phyloP scores from a whole-genome alignment of 163 green algal genomes.

The Scenedesmus sp. region DNA sequence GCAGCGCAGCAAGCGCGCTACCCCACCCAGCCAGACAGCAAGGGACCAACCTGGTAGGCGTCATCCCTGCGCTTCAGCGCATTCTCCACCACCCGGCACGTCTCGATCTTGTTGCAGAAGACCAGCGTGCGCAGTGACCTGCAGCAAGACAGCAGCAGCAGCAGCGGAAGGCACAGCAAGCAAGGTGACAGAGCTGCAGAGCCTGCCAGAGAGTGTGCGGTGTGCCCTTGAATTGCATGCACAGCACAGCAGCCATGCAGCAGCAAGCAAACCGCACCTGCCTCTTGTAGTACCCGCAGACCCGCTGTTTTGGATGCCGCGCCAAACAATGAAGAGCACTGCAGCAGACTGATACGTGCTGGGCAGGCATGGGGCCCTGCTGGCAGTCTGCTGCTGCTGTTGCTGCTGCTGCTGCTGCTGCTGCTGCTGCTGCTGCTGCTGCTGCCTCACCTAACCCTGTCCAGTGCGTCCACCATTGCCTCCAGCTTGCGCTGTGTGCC shows the following conservation, averaged over 20 bases:
- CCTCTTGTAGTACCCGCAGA: too few species aligned
- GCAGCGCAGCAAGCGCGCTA: background rate
- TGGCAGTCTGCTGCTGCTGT: background rate
- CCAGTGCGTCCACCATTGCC: slow-evolving; percentile 51
- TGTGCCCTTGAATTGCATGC: background rate
- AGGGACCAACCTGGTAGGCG: background rate
- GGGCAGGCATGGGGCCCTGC: too few species aligned
- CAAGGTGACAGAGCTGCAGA: background rate
- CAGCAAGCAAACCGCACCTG: too few species aligned
- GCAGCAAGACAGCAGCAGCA: slow-evolving; percentile 12
- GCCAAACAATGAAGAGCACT: too few species aligned
- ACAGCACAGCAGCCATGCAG: background rate
- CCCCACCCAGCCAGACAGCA: background rate
- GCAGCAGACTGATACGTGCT: too few species aligned
- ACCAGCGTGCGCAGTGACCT: slow-evolving; percentile 66
- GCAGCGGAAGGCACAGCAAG: background rate
- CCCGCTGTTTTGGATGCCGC: too few species aligned
- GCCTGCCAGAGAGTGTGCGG: background rate
- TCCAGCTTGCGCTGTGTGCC: slow-evolving; percentile 87
- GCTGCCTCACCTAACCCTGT: slow-evolving; percentile 27
- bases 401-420: background rate
- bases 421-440: slow-evolving; percentile 26
- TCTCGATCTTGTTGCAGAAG: slow-evolving; percentile 99
- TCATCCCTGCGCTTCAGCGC: slow-evolving; percentile 12
- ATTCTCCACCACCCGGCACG: slow-evolving; percentile 94